Evolutionary conservation across 2,329 filamentous ascomycete genomes (phyloP), one percentile per base, ranked within the genome.

Genomic region (Stemphylium vesicarium): DNA sequence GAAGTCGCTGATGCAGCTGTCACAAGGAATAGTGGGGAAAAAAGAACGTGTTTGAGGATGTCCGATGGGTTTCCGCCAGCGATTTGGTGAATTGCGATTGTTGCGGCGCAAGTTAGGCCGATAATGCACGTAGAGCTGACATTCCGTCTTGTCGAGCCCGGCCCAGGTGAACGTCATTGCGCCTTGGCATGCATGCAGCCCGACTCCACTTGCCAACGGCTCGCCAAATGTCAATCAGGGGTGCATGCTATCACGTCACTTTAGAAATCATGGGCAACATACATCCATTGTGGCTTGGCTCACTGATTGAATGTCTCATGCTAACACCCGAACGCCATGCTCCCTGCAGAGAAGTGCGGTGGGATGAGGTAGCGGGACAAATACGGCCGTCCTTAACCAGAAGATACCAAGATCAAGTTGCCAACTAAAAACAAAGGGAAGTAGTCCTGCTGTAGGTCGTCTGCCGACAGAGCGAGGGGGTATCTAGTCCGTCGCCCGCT

Each of bases 101-200:
- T 20, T 20, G 40, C 48, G 37, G 44, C 53, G 53, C 50, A 50
- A 24, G 16, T 13, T 38, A 36, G 31, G 40, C 35, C 44, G 33
- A 53, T 26, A 33, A 8, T 47, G 20, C 22, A 42, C 33, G 44
- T 41, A 12, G 38, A 50, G 29, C 20, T 41, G 31, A 43, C 39
- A 29, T 52, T 59, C 39, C 45, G 46, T 16, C 46, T 56, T 13
- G 55, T 53, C 42, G 38, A 57, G 51, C 54, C 44, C 56, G 36
- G 50, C 47, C 55, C 42, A 55, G 47, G 51, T 56, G 59, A 53
- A 63, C 60, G 60, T 63, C 61, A 64, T 64, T 49, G 39, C 18
- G 46, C 31, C 46, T 51, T 50, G 46, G 51, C 55, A 8, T 58
- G 42, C 54, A 53, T 56, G 56, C 45, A 51, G 39, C 48, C 32